A percentile compares a stretch with the other conserved stretches of the same genome.
phyloP scores from a whole-genome alignment of 139 green algal genomes.

The Chlamydomonas sphaeroides region DNA sequence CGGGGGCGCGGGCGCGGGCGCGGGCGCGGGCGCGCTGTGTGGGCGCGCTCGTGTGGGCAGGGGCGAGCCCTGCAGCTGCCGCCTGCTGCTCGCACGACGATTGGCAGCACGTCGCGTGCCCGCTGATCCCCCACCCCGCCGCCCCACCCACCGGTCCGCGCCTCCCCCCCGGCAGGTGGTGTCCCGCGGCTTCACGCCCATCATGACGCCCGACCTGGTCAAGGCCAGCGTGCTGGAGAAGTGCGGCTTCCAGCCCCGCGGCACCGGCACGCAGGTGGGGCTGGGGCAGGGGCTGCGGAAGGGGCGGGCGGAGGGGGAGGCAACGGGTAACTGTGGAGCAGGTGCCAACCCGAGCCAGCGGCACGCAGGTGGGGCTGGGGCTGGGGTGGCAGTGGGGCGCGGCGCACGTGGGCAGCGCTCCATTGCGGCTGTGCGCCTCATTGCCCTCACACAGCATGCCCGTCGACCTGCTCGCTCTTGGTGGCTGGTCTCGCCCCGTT shows the following conservation, averaged over 20 bases:
- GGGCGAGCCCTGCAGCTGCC: too few relatives aligned
- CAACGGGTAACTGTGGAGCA: too few relatives aligned
- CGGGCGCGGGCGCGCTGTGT: too few relatives aligned
- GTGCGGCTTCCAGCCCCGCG: conserved; percentile 97
- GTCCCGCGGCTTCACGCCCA: conserved; percentile 85
- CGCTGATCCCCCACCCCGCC: too few relatives aligned
- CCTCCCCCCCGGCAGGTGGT: conserved; percentile 41
- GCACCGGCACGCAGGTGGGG: conserved; percentile 89
- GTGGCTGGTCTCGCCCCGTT: too few relatives aligned
- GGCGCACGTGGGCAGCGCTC: too few relatives aligned
- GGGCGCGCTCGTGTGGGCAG: too few relatives aligned
- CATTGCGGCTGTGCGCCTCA: background rate
- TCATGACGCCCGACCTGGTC: conserved; percentile 96
- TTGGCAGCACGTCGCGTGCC: too few relatives aligned
- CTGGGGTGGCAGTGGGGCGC: too few relatives aligned
- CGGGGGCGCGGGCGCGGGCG: too few relatives aligned
- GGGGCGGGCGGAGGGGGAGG: too few relatives aligned
- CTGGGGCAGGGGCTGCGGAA: background rate
- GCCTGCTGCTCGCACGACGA: too few relatives aligned
- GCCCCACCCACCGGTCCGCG: background rate
- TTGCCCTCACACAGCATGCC: background rate
- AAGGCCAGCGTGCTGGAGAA: conserved; percentile 92
- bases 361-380: conserved; percentile 93
- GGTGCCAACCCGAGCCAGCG: conserved; percentile 80
- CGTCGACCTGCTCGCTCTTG: background rate